Evolutionary conservation across 257 asterid genomes (phyloP).

Genomic region (Ilex aquifolium): DNA sequence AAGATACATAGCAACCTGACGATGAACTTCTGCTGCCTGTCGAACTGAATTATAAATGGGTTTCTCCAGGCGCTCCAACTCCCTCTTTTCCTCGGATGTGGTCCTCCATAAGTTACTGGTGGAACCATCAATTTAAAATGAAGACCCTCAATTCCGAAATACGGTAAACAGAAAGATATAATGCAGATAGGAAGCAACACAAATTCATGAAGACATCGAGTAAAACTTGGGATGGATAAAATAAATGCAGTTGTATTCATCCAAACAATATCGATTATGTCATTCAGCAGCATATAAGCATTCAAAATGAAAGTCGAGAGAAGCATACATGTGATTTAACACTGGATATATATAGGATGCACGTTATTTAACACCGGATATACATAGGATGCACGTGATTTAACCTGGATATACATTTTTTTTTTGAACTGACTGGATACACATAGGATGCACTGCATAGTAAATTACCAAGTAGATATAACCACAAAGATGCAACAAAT

Average conservation of each 20-base stretch:
- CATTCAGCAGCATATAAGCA: background rate
- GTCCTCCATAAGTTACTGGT: constrained; percentile 92
- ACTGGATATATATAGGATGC: too few species aligned
- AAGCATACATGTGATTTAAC: too few species aligned
- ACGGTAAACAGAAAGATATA: constrained; percentile 2
- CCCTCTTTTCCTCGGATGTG: constrained; percentile 96
- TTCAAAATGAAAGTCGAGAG: too few species aligned
- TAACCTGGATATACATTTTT: too few species aligned
- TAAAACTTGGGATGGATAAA: background rate
- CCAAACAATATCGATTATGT: background rate
- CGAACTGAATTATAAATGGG: constrained; percentile 88
- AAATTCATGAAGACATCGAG: background rate
- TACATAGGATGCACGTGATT: too few species aligned
- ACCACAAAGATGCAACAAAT: too few species aligned
- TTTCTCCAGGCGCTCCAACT: constrained; percentile 80
- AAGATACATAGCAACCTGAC: constrained; percentile 58
- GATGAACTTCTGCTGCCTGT: constrained; percentile 99
- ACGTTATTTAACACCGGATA: too few species aligned
- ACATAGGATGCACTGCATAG: too few species aligned
- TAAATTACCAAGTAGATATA: too few species aligned
- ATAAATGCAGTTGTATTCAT: background rate
- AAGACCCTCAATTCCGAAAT: constrained; percentile 13
- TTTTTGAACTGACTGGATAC: too few species aligned
- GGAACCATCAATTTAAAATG: constrained; percentile 12
- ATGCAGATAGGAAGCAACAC: background rate